Conservation (phyloP, 805 yeast genomes). For the Starmerella apis region DNA sequence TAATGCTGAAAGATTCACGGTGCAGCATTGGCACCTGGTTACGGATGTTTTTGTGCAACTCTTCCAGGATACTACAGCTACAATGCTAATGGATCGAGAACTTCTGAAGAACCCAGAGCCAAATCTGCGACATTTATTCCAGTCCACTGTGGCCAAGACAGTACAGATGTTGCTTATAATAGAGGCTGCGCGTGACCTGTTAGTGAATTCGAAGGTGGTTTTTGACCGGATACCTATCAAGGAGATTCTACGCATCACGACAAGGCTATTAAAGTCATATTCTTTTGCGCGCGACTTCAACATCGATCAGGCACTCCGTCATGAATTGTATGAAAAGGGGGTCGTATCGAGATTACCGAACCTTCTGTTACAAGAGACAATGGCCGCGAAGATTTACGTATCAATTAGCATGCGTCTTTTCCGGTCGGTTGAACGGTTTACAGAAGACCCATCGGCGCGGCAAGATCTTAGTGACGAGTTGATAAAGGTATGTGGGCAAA, state of each 20-base stretch:
- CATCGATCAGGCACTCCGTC: slow-evolving; percentile 75
- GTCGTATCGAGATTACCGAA: slow-evolving; percentile 89
- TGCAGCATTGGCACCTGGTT: slow-evolving; percentile 64
- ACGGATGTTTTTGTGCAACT: slow-evolving; percentile 54
- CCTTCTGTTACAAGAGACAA: slow-evolving; percentile 79
- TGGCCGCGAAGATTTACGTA: slow-evolving; percentile 78
- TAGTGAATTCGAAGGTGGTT: slow-evolving; percentile 46
- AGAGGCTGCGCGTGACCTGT: slow-evolving; percentile 70
- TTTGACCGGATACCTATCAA: slow-evolving; percentile 58
- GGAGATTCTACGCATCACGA: slow-evolving; percentile 50
- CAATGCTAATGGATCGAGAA: slow-evolving; percentile 49
- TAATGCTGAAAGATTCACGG: slow-evolving; percentile 54
- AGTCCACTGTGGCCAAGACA: slow-evolving; percentile 81
- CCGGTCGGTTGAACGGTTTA: slow-evolving; percentile 44
- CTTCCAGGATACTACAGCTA: slow-evolving; percentile 76
- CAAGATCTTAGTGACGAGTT: slow-evolving; percentile 43
- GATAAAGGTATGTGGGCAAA: slow-evolving; percentile 59
- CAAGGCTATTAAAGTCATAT: slow-evolving; percentile 57
- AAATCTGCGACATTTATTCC: slow-evolving; percentile 42
- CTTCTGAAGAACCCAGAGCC: slow-evolving; percentile 24
- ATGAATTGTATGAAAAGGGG: slow-evolving; percentile 84
- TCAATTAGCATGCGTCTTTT: slow-evolving; percentile 71
- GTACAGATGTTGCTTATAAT: slow-evolving; percentile 82
- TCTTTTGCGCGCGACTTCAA: slow-evolving; percentile 79
- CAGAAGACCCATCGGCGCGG: slow-evolving; percentile 41